Conservation (phyloP, 2,329 filamentous ascomycete species). For the Pseudogymnoascus sp. region DNA sequence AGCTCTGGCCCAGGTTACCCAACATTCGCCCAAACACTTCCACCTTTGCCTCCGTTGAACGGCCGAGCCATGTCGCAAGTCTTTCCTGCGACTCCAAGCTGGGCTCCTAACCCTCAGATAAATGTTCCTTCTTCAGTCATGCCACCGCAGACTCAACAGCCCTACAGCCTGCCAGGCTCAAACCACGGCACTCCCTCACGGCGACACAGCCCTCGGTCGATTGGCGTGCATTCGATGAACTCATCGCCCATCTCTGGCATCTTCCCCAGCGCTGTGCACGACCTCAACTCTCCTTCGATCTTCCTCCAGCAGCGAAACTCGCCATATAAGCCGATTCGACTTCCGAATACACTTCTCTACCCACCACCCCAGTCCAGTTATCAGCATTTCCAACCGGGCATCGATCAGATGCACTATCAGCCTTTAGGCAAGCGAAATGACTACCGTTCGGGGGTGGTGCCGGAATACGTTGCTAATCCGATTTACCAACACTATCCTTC, state of each 20-base stretch:
- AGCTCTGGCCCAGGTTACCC: slow-evolving; percentile 22
- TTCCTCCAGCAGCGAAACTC: slow-evolving; percentile 84
- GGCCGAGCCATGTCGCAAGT: slow-evolving; percentile 68
- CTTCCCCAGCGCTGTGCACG: slow-evolving; percentile 41
- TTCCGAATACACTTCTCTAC: slow-evolving; percentile 84
- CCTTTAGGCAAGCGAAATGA: slow-evolving; percentile 64
- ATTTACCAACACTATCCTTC: slow-evolving; percentile 3
- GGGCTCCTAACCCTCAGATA: slow-evolving; percentile 36
- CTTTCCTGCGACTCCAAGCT: slow-evolving; percentile 51
- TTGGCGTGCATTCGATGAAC: slow-evolving; percentile 28
- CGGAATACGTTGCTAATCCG: slow-evolving; percentile 39
- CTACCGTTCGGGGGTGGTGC: slow-evolving; percentile 63
- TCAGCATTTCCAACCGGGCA: slow-evolving; percentile 62
- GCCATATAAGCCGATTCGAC: slow-evolving; percentile 83
- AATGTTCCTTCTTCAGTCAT: slow-evolving; percentile 22
- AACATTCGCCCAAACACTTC: slow-evolving; percentile 21
- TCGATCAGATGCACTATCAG: slow-evolving; percentile 72
- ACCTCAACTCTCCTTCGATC: slow-evolving; percentile 65
- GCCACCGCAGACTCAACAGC: slow-evolving; percentile 20
- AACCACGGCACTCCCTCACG: slow-evolving; percentile 29
- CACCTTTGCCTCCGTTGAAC: slow-evolving; percentile 25
- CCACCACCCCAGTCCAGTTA: slow-evolving; percentile 76
- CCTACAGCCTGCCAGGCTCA: not conserved
- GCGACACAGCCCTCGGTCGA: slow-evolving; percentile 27
- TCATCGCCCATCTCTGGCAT: slow-evolving; percentile 31